Percentiles rank a stretch among this genome's conserved stretches.
Conservation (phyloP, 164 flowering plant genomes). For the Tetrastigma voinierianum region DNA sequence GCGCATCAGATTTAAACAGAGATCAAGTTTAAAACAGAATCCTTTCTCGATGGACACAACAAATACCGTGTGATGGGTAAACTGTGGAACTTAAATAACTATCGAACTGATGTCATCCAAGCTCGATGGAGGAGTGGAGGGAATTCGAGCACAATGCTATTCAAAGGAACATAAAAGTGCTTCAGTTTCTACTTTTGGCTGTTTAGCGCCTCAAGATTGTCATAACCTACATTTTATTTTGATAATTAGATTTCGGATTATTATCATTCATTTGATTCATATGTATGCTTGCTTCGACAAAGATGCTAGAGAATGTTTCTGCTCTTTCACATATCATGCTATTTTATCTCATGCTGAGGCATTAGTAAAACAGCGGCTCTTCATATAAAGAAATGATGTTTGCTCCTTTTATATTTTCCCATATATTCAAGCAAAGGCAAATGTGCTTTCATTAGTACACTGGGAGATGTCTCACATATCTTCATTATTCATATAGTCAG, state of each 20-base stretch:
- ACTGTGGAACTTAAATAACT: conserved; percentile 97
- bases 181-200: background rate
- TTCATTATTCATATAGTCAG: no score
- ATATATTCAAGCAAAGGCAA: no score
- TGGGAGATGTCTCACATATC: no score
- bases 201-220: background rate
- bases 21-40: conserved; percentile 92
- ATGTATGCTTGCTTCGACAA: no score
- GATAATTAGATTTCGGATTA: background rate
- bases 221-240: background rate
- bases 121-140: conserved; percentile 99
- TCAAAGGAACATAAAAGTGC: conserved; percentile 95
- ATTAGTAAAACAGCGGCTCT: no score
- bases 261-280: no score
- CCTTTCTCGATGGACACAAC: conserved; percentile 99
- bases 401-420: no score
- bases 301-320: no score
- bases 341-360: no score
- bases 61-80: conserved; percentile 99
- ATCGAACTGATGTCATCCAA: conserved; percentile 98
- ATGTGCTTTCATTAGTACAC: no score
- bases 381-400: no score
- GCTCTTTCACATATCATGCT: no score
- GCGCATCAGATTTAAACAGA: conserved; percentile 96
- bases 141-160: conserved; percentile 97